Percentiles rank a stretch among this genome's conserved stretches.
Conservation (phyloP, 257 asterid genomes). For the Rubia yunnanensis region DNA sequence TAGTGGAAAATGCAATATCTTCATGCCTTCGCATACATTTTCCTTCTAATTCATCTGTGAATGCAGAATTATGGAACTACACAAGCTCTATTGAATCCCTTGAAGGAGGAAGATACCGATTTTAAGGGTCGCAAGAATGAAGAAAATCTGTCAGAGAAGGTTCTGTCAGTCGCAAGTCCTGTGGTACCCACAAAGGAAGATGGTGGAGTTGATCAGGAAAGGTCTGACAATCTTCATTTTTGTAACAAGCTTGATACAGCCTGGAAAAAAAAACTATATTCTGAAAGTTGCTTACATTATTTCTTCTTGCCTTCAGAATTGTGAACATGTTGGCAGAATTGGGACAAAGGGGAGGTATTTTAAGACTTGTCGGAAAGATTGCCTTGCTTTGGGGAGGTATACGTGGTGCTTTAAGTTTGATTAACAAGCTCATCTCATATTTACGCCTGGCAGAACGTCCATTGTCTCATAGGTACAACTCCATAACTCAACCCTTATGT, state of each 20-base stretch:
- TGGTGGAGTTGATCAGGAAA: conserved; percentile 89
- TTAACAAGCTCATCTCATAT: conserved; percentile 76
- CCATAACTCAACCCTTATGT: conserved; percentile 9
- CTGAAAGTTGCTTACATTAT: conserved; percentile 21
- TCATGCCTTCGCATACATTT: background rate
- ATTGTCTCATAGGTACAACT: conserved; percentile 59
- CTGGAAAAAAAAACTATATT: background rate
- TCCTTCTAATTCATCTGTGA: conserved; percentile 18
- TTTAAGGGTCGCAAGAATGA: conserved; percentile 26
- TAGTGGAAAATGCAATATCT: background rate
- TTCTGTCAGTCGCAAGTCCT: conserved; percentile 95
- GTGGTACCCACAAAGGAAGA: conserved; percentile 79
- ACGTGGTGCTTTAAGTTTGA: conserved; percentile 92
- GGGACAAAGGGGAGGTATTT: conserved; percentile 88
- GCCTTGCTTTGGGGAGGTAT: conserved; percentile 98
- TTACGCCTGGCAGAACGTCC: conserved; percentile 82
- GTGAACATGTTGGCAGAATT: conserved; percentile 78
- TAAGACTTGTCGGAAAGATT: conserved; percentile 66
- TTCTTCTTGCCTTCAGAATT: conserved; percentile 40
- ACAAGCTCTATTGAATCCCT: conserved; percentile 28
- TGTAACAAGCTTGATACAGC: background rate
- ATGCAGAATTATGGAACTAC: conserved; percentile 41
- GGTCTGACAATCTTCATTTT: conserved; percentile 33
- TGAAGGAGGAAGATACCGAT: conserved; percentile 24
- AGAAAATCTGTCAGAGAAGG: conserved; percentile 74